phyloP scores from a whole-genome alignment of 177 flowering plant genomes.

The Vitis hybrid region DNA sequence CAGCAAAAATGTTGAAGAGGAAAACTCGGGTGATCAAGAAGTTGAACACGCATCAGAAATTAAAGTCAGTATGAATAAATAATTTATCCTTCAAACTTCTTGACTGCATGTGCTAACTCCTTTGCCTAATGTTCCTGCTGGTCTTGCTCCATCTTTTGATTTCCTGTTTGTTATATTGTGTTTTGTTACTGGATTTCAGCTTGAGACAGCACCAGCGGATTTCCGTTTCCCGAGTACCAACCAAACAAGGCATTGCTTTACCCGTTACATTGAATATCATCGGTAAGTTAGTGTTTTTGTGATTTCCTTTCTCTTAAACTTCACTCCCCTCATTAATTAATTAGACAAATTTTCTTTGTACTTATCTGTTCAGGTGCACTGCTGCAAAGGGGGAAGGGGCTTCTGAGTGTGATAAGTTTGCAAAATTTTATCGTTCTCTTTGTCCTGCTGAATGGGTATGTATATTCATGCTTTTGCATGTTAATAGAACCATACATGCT shows the following conservation, averaged over 20 bases:
- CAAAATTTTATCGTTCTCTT: constrained; percentile 87
- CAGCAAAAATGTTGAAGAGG: constrained; percentile 6
- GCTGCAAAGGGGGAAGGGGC: constrained; percentile 95
- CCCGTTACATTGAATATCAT: constrained; percentile 94
- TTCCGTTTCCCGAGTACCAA: constrained; percentile 97
- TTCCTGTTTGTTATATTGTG: not conserved
- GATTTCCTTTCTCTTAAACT: not conserved
- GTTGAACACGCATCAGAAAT: constrained; percentile 58
- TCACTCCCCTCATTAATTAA: not conserved
- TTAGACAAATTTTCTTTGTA: not conserved
- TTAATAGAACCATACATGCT: no score
- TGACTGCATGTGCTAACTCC: no score
- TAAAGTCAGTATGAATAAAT: constrained; percentile 33
- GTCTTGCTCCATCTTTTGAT: not conserved
- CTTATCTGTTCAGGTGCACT: constrained; percentile 52
- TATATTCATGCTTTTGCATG: constrained; percentile 1
- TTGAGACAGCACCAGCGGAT: constrained; percentile 97
- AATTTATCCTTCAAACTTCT: not conserved
- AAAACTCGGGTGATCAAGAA: no score
- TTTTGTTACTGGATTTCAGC: constrained; percentile 30
- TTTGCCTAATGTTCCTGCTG: not conserved
- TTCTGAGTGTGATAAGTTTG: constrained; percentile 87
- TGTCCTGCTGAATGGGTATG: constrained; percentile 99
- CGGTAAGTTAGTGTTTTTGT: constrained; percentile 40
- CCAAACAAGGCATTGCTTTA: constrained; percentile 96